phyloP scores from a whole-genome alignment of 169 alveolate genomes.

The Cryptosporidium andersoni region DNA sequence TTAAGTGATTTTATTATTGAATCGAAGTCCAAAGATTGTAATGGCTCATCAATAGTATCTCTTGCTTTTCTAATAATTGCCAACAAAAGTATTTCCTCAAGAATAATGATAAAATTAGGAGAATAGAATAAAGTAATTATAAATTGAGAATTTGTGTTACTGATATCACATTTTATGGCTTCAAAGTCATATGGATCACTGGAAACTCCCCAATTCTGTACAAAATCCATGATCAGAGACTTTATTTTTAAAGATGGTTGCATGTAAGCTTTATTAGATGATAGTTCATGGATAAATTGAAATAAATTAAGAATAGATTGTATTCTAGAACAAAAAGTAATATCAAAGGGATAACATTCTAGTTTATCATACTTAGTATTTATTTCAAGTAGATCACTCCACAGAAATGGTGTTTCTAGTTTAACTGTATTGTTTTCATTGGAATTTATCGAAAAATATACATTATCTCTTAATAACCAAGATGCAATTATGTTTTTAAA shows the following conservation, averaged over 20 bases:
- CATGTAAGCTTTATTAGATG: neutral
- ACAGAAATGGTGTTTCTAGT: neutral
- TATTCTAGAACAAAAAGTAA: slow-evolving; percentile 6
- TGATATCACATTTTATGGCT: neutral
- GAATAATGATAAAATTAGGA: neutral
- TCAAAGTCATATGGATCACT: neutral
- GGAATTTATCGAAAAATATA: neutral
- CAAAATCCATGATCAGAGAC: neutral
- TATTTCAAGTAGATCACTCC: neutral
- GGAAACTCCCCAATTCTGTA: neutral
- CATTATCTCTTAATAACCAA: slow-evolving; percentile 6
- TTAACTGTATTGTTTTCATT: neutral
- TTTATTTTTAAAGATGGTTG: neutral
- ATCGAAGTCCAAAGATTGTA: neutral
- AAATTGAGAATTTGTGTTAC: neutral
- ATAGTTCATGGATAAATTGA: slow-evolving; percentile 17
- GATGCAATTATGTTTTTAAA: slow-evolving; percentile 8
- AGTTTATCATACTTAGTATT: neutral
- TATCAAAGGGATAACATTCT: neutral
- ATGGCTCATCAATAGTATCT: neutral
- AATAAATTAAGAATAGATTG: slow-evolving; percentile 34
- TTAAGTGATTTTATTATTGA: neutral
- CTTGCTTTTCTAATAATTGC: neutral
- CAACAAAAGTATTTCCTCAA: neutral
- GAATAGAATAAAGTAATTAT: slow-evolving; percentile 7